Conservation (phyloP, 176 grass and related monocot genomes). For the Oryza meridionalis region DNA sequence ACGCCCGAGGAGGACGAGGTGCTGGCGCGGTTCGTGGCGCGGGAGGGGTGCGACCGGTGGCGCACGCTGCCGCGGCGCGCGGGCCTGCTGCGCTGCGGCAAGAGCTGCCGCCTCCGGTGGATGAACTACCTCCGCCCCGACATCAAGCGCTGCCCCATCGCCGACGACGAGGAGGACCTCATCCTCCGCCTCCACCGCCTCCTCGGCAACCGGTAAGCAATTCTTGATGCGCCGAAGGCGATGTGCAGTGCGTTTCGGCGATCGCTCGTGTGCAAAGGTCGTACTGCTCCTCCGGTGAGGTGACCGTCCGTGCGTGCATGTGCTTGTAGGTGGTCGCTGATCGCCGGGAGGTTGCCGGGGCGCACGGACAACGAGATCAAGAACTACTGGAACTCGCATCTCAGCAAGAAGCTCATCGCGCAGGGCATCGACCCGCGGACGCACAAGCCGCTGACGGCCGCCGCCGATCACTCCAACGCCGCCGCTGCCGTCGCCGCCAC, state of each 20-base stretch:
- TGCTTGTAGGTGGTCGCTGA: conserved; percentile 75
- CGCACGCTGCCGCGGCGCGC: conserved; percentile 78
- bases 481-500: not conserved
- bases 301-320: not conserved
- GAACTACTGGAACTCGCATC: conserved; percentile 89
- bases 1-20: conserved; percentile 86
- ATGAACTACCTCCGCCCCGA: conserved; percentile 92
- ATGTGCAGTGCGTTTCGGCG: not conserved
- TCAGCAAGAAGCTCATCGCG: conserved; percentile 74
- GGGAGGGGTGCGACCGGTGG: conserved; percentile 78
- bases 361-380: conserved; percentile 92
- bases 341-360: conserved; percentile 74
- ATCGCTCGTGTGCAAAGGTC: not conserved
- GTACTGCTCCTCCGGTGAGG: not conserved
- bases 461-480: not conserved
- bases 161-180: conserved; percentile 84
- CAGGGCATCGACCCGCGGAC: conserved; percentile 78
- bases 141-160: conserved; percentile 78
- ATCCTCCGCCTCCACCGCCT: conserved; percentile 92
- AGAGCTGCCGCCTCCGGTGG: conserved; percentile 90
- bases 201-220: conserved; percentile 78
- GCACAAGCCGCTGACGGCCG: conserved; percentile 47
- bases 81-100: conserved; percentile 76
- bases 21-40: conserved; percentile 56
- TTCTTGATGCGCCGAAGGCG: not conserved